Percentiles rank a stretch among this genome's conserved stretches.
Evolutionary conservation across 106 monocot species (phyloP).

Genomic region (Dendrobium nobile): DNA sequence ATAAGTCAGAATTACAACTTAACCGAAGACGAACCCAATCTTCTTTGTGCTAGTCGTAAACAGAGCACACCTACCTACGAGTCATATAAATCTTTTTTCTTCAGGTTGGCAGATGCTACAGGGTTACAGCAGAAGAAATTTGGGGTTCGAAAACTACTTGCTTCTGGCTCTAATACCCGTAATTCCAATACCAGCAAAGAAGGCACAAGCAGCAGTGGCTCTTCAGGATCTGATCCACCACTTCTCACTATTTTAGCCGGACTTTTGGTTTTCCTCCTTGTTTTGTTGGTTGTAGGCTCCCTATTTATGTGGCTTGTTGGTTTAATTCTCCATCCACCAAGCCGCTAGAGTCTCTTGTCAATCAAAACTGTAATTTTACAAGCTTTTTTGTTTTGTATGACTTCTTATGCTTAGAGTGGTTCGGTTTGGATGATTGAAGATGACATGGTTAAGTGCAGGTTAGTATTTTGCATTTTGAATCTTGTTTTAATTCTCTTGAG

Average conservation of each 20-base stretch:
- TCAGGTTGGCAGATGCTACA: background rate
- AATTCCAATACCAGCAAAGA: conserved; percentile 7
- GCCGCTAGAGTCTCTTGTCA: background rate
- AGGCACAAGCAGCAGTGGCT: conserved; percentile 5
- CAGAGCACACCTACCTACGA: too few species aligned
- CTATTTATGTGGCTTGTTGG: conserved; percentile 48
- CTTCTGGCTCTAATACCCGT: conserved; percentile 16
- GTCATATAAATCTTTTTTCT: background rate
- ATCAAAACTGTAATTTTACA: too few species aligned
- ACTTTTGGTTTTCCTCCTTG: conserved; percentile 52
- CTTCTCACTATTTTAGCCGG: conserved; percentile 61
- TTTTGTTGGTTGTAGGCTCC: conserved; percentile 39
- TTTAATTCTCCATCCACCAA: conserved; percentile 42
- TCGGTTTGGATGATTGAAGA: too few species aligned
- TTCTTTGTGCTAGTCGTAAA: too few species aligned
- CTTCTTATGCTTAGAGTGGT: background rate
- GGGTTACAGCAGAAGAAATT: background rate
- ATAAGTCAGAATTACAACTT: too few species aligned
- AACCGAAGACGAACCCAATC: too few species aligned
- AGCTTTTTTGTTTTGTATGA: too few species aligned
- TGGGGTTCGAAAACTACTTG: background rate
- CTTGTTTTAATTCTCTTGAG: conserved; percentile 37
- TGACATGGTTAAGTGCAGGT: background rate
- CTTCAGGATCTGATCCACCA: conserved; percentile 34
- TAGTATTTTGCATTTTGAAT: background rate